Conservation (phyloP, 2,329 filamentous ascomycete genomes). For the Trichoderma asperellum region DNA sequence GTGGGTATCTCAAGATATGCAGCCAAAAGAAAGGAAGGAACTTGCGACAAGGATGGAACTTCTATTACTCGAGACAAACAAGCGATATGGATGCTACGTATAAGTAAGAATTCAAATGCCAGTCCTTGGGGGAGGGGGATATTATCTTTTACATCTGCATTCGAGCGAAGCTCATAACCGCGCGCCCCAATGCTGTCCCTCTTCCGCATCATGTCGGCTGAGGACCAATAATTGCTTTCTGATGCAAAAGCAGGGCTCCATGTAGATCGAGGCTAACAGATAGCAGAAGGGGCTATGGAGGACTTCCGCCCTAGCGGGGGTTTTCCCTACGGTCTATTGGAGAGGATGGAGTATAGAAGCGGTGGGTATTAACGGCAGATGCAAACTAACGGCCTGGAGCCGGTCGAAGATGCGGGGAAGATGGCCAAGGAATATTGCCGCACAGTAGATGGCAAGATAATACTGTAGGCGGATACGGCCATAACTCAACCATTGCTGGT, state of each 20-base stretch:
- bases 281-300: background rate
- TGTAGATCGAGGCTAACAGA: constrained; percentile 16
- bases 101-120: background rate
- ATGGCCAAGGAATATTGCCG: background rate
- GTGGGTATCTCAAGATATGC: background rate
- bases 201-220: constrained; percentile 20
- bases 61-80: background rate
- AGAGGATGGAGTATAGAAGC: background rate
- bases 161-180: background rate
- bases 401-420: constrained; percentile 11
- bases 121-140: too few relatives aligned
- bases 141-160: background rate
- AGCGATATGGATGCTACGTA: background rate
- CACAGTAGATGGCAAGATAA: background rate
- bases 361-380: constrained; percentile 21
- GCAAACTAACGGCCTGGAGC: background rate
- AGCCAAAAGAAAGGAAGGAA: background rate
- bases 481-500: background rate
- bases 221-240: background rate
- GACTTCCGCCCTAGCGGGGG: constrained; percentile 3
- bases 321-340: background rate
- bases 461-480: constrained; percentile 17
- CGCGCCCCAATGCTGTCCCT: constrained; percentile 16
- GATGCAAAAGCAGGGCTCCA: constrained; percentile 5
- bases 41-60: background rate